These are phyloP conservation scores for Arctostaphylos glauca DNA, from an alignment of 148 eudicot species.

Conservation along the genomic window DNA sequence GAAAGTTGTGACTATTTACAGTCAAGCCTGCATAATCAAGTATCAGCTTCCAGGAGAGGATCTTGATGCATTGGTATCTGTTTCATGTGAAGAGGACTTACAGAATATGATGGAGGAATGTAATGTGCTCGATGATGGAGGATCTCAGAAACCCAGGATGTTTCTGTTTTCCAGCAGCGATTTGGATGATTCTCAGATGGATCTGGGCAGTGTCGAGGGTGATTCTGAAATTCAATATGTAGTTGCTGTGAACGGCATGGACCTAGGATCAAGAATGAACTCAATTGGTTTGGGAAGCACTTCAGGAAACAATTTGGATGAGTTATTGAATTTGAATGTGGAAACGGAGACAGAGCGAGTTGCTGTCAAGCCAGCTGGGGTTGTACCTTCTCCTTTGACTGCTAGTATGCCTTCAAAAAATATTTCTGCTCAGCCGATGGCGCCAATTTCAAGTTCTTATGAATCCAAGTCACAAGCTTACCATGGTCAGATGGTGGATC, in stretches of 20 bases:
- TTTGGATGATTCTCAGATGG: constrained; percentile 20
- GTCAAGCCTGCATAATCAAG: constrained; percentile 10
- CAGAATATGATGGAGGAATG: constrained; percentile 27
- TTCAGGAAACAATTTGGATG: constrained; percentile 37
- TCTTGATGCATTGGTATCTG: constrained; percentile 24
- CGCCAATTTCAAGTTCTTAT: constrained; percentile 25
- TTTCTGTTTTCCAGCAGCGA: constrained; percentile 21
- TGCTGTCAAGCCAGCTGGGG: constrained; percentile 13
- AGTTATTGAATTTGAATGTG: constrained; percentile 29
- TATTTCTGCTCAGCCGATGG: constrained; percentile 36
- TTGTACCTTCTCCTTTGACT: constrained; percentile 26
- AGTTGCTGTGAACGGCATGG: constrained; percentile 24
- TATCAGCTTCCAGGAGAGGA: constrained; percentile 40
- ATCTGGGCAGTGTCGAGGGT: constrained; percentile 13
- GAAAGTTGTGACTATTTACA: constrained; percentile 12
- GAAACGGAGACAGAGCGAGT: constrained; percentile 21
- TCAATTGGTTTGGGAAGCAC: constrained; percentile 37
- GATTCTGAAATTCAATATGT: constrained; percentile 24
- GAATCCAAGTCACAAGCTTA: constrained; percentile 31
- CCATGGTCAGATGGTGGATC: constrained; percentile 34
- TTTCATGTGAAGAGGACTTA: constrained; percentile 21
- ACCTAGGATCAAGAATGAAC: constrained; percentile 20
- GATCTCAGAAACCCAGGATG: constrained; percentile 25
- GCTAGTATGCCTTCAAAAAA: constrained; percentile 23
- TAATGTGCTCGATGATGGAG: constrained; percentile 14